Percentiles rank a stretch among this genome's conserved stretches.
phyloP scores from a whole-genome alignment of 2,329 filamentous ascomycete genomes.

The Trichoderma endophyticum region DNA sequence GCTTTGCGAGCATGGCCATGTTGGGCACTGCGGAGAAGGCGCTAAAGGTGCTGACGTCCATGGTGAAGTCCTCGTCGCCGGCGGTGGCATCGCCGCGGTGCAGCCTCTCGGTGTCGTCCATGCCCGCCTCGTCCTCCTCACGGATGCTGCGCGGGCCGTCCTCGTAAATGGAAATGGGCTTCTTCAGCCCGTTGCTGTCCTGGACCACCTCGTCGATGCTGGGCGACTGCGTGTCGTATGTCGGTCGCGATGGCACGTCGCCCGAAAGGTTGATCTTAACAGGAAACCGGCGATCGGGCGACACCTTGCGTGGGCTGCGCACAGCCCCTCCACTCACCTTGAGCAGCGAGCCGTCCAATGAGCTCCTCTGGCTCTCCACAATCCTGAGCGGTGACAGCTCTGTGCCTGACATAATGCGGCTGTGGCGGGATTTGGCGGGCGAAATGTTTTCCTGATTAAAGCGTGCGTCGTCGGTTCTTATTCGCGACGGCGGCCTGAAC shows the following conservation, averaged over 20 bases:
- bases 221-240: slow-evolving; percentile 39
- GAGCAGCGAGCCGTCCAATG: slow-evolving; percentile 22
- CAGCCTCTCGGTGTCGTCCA: slow-evolving; percentile 27
- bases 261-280: slow-evolving; percentile 49
- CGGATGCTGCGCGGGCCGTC: slow-evolving; percentile 42
- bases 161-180: slow-evolving; percentile 62
- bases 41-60: slow-evolving; percentile 76
- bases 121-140: slow-evolving; percentile 29
- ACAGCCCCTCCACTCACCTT: slow-evolving; percentile 28
- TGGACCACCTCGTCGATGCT: slow-evolving; percentile 52
- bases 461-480: slow-evolving; percentile 32
- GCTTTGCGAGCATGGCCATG: slow-evolving; percentile 75
- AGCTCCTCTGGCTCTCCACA: slow-evolving; percentile 37
- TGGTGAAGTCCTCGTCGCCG: slow-evolving; percentile 60
- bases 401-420: slow-evolving; percentile 54
- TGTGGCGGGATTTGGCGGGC: slow-evolving; percentile 48
- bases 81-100: slow-evolving; percentile 31
- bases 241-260: slow-evolving; percentile 22
- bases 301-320: slow-evolving; percentile 47
- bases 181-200: slow-evolving; percentile 54
- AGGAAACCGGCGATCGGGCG: slow-evolving; percentile 58
- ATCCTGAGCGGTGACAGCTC: slow-evolving; percentile 59
- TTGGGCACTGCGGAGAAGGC: slow-evolving; percentile 86
- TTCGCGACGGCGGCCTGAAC: slow-evolving; percentile 11
- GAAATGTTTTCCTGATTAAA: slow-evolving; percentile 47